Percentiles rank a stretch among this genome's conserved stretches.
Evolutionary conservation across 768 basidiomycete species (phyloP).

Genomic region (Pleurotus djamor): DNA sequence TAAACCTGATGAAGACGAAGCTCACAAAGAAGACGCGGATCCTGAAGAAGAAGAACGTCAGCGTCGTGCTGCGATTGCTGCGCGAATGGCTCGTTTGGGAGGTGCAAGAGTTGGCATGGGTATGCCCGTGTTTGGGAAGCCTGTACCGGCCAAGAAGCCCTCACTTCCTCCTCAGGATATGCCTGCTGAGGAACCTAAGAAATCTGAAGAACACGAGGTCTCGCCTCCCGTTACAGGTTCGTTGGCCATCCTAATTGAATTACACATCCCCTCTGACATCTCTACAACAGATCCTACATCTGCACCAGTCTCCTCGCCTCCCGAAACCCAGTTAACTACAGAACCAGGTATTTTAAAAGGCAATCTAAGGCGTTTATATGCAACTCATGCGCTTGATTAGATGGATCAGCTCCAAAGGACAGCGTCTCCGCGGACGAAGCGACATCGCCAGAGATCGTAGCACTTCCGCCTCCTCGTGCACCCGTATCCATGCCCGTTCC

Average conservation of each 20-base stretch:
- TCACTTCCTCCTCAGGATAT: slow-evolving; percentile 14
- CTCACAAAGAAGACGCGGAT: slow-evolving; percentile 27
- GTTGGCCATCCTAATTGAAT: not conserved
- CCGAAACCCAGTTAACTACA: no score
- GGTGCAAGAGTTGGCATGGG: slow-evolving; percentile 83
- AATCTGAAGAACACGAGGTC: slow-evolving; percentile 4
- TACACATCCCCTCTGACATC: not conserved
- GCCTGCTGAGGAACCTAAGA: not conserved
- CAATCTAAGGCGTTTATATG: no score
- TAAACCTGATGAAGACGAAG: slow-evolving; percentile 23
- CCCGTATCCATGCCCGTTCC: slow-evolving; percentile 73
- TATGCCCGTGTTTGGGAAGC: slow-evolving; percentile 65
- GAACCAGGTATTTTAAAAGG: no score
- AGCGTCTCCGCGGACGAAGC: not conserved
- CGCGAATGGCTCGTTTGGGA: slow-evolving; percentile 90
- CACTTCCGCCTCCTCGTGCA: slow-evolving; percentile 29
- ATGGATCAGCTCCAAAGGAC: slow-evolving; percentile 9
- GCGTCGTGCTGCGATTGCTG: slow-evolving; percentile 84
- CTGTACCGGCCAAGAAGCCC: slow-evolving; percentile 31
- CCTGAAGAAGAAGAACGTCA: slow-evolving; percentile 72
- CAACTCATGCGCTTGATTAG: not conserved
- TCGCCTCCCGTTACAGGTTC: not conserved
- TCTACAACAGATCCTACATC: not conserved
- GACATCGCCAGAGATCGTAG: not conserved
- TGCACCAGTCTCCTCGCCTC: not conserved